Evolutionary conservation across 2,329 filamentous ascomycete genomes (phyloP).

Genomic region (Fusarium zealandicum): DNA sequence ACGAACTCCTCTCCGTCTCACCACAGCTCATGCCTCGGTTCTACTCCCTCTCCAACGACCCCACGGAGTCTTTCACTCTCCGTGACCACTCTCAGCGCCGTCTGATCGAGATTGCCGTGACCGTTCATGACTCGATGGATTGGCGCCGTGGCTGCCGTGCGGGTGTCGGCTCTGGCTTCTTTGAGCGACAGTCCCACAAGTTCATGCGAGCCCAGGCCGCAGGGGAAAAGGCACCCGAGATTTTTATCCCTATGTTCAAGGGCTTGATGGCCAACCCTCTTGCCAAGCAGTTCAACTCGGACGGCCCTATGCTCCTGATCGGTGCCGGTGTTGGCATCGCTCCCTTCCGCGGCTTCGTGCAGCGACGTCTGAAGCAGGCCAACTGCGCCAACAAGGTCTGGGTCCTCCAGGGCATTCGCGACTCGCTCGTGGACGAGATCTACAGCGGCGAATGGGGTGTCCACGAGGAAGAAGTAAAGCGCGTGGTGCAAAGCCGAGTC

Average conservation of each 20-base stretch:
- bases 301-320: slow-evolving; percentile 97
- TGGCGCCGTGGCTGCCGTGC: slow-evolving; percentile 77
- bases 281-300: slow-evolving; percentile 87
- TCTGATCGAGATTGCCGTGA: slow-evolving; percentile 95
- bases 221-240: slow-evolving; percentile 63
- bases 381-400: slow-evolving; percentile 98
- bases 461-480: slow-evolving; percentile 86
- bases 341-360: slow-evolving; percentile 96
- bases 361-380: slow-evolving; percentile 89
- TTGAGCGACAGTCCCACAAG: slow-evolving; percentile 81
- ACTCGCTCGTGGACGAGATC: slow-evolving; percentile 92
- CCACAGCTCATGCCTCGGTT: slow-evolving; percentile 96
- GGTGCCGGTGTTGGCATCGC: slow-evolving; percentile 96
- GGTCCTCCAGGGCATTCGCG: slow-evolving; percentile 93
- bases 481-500: slow-evolving; percentile 76
- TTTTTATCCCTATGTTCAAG: slow-evolving; percentile 96
- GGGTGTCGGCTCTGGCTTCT: slow-evolving; percentile 90
- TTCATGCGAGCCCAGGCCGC: slow-evolving; percentile 72
- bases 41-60: slow-evolving; percentile 97
- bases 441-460: slow-evolving; percentile 97
- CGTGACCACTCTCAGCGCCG: slow-evolving; percentile 76
- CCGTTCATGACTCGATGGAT: slow-evolving; percentile 85
- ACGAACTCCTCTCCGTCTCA: slow-evolving; percentile 79
- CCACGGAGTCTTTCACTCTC: slow-evolving; percentile 75
- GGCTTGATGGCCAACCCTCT: slow-evolving; percentile 97